Conservation (phyloP, 148 eudicot species). For the Cornus florida region DNA sequence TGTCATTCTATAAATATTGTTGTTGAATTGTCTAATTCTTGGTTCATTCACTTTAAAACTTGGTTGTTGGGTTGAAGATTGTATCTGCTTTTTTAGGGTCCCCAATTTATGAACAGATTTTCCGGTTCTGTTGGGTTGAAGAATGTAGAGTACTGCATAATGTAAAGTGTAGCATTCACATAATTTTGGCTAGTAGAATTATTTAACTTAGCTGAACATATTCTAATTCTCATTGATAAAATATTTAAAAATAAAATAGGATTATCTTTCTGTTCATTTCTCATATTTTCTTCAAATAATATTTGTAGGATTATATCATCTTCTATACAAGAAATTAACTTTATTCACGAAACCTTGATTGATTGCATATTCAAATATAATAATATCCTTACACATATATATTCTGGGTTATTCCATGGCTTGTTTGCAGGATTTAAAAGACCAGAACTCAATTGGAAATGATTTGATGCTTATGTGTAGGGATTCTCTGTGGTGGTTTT, state of each 20-base stretch:
- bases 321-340: neutral
- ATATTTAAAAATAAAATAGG: no score
- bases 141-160: no score
- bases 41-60: neutral
- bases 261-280: neutral
- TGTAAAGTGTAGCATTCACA: neutral
- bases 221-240: no score
- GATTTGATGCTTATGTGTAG: neutral
- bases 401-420: neutral
- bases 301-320: neutral
- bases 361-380: no score
- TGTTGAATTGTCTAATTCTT: neutral
- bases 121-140: neutral
- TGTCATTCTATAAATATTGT: neutral
- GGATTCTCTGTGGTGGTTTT: conserved; percentile 2
- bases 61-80: neutral
- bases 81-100: neutral
- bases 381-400: neutral
- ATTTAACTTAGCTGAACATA: no score
- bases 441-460: neutral
- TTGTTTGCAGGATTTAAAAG: neutral
- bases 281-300: neutral
- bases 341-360: neutral
- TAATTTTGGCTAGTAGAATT: no score
- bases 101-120: neutral